Conservation (phyloP, 352 stramenopile genomes). For the Globisporangium polare region DNA sequence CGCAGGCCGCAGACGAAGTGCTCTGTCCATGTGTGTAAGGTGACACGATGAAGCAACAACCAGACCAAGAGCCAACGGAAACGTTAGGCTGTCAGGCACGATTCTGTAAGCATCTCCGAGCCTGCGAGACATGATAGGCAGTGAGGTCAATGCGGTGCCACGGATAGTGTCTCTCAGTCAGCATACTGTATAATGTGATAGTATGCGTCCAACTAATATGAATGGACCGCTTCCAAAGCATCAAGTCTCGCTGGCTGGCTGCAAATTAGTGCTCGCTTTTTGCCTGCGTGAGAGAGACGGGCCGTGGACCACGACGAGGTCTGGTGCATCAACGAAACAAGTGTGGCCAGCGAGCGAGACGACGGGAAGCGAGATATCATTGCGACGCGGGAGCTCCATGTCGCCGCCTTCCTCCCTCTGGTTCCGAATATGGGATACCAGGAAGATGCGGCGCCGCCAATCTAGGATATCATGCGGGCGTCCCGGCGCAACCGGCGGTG, state of each 20-base stretch:
- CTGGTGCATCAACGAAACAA: not conserved
- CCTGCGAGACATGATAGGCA: not conserved
- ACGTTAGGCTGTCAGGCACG: not conserved
- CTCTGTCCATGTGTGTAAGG: not conserved
- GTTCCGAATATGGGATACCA: not conserved
- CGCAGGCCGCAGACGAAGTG: not conserved
- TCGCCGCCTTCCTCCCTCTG: too few relatives aligned
- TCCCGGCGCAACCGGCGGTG: too few relatives aligned
- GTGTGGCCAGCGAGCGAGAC: not conserved
- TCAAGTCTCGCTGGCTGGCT: not conserved
- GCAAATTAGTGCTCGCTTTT: not conserved
- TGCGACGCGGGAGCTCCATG: too few relatives aligned
- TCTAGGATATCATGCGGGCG: not conserved
- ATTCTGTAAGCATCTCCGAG: not conserved
- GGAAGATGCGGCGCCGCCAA: not conserved
- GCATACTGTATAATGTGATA: too few relatives aligned
- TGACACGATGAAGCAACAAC: not conserved
- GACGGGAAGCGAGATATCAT: not conserved
- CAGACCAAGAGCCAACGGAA: not conserved
- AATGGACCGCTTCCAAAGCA: not conserved
- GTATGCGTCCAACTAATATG: too few relatives aligned
- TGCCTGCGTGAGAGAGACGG: too few relatives aligned
- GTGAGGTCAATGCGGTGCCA: too few relatives aligned
- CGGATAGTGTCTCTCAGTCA: too few relatives aligned
- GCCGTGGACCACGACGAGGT: not conserved